Percentiles rank a stretch among this genome's conserved stretches.
Conservation (phyloP, 2,329 filamentous ascomycete species). For the Trichoderma hamatum region DNA sequence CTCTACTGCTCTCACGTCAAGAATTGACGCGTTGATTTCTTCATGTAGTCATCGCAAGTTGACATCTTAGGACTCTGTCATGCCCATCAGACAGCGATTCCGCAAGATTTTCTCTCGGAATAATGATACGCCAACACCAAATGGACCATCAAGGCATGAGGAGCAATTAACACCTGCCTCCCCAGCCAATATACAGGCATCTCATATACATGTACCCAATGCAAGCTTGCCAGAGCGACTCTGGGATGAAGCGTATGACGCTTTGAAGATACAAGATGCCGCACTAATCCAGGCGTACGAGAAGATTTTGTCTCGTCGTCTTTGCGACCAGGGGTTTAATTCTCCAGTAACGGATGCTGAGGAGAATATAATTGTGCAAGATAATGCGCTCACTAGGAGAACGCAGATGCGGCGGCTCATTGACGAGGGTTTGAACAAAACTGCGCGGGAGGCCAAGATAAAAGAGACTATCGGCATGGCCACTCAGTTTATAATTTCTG, state of each 20-base stretch:
- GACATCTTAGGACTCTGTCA: not conserved
- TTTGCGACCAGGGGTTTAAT: conserved; percentile 15
- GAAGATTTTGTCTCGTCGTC: conserved; percentile 29
- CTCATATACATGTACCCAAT: not conserved
- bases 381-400: conserved; percentile 14
- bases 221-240: conserved; percentile 9
- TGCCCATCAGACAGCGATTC: not conserved
- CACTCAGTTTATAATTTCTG: conserved; percentile 25
- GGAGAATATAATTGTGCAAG: conserved; percentile 17
- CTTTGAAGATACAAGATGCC: conserved; percentile 28
- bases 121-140: not conserved
- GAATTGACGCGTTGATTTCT: too few relatives aligned
- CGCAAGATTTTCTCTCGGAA: not conserved
- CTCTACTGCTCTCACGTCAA: not conserved
- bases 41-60: too few relatives aligned
- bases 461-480: conserved; percentile 34
- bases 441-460: conserved; percentile 32
- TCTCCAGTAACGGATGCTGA: not conserved
- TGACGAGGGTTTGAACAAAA: conserved; percentile 36
- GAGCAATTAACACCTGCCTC: not conserved
- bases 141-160: not conserved
- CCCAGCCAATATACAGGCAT: not conserved
- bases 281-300: conserved; percentile 32
- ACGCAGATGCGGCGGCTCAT: conserved; percentile 40
- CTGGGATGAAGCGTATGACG: conserved; percentile 33